Base-by-base conservation (phyloP, 83 land plant species). In the Picea abies region DNA sequence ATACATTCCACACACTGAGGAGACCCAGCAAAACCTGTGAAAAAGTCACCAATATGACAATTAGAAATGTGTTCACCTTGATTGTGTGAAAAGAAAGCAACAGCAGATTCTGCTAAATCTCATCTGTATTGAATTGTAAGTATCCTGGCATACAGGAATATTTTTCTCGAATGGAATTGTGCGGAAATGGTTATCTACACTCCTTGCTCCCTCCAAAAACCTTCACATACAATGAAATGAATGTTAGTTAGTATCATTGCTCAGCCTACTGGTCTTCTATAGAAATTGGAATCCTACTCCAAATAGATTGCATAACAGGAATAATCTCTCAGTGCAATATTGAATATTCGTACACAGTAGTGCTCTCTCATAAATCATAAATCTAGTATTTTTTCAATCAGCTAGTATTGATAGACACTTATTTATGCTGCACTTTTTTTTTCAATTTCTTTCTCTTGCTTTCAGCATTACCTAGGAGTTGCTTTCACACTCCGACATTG, bases 1-100 rank as follows among this genome's bases (percentile, higher is more conserved):
- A 86, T 20, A 91, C 99, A 89, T 97, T 97, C 99, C 99, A 97
- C 65, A 97, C 87, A 73, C 99, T 97, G 83, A 97, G 39, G 60
- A 97, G 87, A 39, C 99, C 99, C 23, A 97, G 83, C 22, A 97
- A 91, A 52, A 97, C 99, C 98, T 97, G 95, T 12, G 26, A 60
- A 16, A 49, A 79, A 3, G 61, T 61, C 23, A 78, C 2, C 7
- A 20, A 5, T 20, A 19, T 69, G 73, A 14, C 35, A 17, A 69
- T 69, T 10, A 69, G 35, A 69, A 69, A 69, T 35, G 44, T 3
- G 72, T 47, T 47, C 41, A 69, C 16, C 15, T 35, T 69, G 11
- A 29, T 69, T 69, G 22, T 15, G 44, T 44, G 25, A 76, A 76
- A 76, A n/a, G 3, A n/a, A 44, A 76, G n/a, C n/a, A 64, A 76